phyloP scores from a whole-genome alignment of 352 stramenopile genomes.

The Globisporangium splendens region DNA sequence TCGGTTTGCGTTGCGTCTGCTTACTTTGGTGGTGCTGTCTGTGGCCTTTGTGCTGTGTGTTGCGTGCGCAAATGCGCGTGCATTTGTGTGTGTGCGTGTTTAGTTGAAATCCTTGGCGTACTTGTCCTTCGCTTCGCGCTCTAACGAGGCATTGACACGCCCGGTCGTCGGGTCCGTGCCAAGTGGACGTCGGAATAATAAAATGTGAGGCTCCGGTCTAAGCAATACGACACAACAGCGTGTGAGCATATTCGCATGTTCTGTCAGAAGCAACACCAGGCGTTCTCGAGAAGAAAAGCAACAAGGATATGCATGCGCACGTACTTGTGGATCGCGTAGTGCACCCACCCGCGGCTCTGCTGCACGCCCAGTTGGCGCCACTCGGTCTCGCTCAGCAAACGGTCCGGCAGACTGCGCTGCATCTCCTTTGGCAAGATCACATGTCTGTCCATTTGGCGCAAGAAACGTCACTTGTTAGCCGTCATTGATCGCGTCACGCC shows the following conservation, averaged over 20 bases:
- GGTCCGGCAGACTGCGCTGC: constrained; percentile 94
- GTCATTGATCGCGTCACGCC: too few species aligned
- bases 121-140: constrained; percentile 94
- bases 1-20: too few species aligned
- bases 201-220: constrained; percentile 98
- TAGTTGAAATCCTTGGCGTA: constrained; percentile 89
- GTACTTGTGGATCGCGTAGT: constrained; percentile 98
- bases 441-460: constrained; percentile 49
- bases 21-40: background rate
- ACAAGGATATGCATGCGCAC: constrained; percentile 17
- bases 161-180: constrained; percentile 96
- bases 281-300: background rate
- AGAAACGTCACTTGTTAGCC: too few species aligned
- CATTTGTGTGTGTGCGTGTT: constrained; percentile 6
- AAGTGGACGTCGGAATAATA: constrained; percentile 97
- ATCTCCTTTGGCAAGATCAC: constrained; percentile 98
- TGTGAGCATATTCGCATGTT: background rate
- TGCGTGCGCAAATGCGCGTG: background rate
- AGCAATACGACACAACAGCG: background rate
- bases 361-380: constrained; percentile 97
- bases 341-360: constrained; percentile 97
- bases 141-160: constrained; percentile 90
- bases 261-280: background rate
- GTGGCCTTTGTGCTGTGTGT: background rate
- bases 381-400: constrained; percentile 94